Conservation (phyloP, 768 basidiomycete species). For the Pulveroboletus sp. region DNA sequence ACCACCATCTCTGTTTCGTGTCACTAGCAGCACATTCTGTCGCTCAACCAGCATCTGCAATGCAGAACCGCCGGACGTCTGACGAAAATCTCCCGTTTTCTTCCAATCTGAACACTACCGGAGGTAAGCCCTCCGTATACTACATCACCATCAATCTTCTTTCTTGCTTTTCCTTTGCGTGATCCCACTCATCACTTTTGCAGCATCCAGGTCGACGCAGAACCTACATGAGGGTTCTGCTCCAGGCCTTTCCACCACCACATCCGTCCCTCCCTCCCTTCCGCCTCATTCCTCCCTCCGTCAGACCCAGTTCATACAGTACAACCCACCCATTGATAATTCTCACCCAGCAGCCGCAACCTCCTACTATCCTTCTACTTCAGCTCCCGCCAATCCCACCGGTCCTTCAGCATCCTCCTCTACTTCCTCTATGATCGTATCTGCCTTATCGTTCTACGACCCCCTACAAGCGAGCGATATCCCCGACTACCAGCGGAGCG, state of each 20-base stretch:
- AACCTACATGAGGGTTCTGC: neutral
- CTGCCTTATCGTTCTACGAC: conserved; percentile 52
- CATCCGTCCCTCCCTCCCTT: neutral
- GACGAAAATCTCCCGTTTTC: conserved; percentile 12
- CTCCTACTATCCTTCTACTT: conserved; percentile 1
- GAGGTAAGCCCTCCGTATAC: conserved; percentile 26
- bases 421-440: conserved; percentile 46
- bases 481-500: conserved; percentile 41
- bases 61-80: conserved; percentile 21
- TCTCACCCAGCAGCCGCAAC: neutral
- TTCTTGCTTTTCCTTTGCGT: conserved; percentile 7
- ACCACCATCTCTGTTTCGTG: neutral
- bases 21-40: neutral
- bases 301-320: conserved; percentile 1
- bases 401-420: conserved; percentile 3
- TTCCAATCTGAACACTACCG: conserved; percentile 15
- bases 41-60: conserved; percentile 13
- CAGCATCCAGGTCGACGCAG: conserved; percentile 9
- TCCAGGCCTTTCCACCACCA: neutral
- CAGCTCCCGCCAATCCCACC: neutral
- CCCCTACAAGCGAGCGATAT: conserved; percentile 36
- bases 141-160: conserved; percentile 9
- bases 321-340: neutral
- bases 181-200: too few relatives aligned
- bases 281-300: neutral